A percentile compares a stretch with the other conserved stretches of the same genome.
Conservation (phyloP, 2,329 filamentous ascomycete species). For the Scedosporium apiospermum region DNA sequence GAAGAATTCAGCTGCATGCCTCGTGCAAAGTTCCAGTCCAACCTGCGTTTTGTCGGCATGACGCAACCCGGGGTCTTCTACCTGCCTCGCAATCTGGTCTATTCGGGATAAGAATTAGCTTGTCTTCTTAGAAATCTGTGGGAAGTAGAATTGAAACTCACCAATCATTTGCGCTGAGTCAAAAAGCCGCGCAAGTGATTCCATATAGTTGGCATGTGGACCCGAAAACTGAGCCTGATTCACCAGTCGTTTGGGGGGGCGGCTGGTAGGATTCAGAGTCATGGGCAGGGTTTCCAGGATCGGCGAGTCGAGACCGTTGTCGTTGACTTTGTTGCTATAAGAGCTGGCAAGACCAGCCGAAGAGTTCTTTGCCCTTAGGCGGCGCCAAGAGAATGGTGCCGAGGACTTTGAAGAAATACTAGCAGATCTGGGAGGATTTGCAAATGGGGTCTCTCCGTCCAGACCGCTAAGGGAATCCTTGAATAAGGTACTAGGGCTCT, state of each 20-base stretch:
- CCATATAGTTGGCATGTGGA: slow-evolving; percentile 86
- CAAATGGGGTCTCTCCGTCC: slow-evolving; percentile 31
- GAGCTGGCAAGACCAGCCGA: slow-evolving; percentile 46
- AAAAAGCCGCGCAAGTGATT: slow-evolving; percentile 77
- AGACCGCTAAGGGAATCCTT: slow-evolving; percentile 50
- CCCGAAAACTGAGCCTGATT: slow-evolving; percentile 63
- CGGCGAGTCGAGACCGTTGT: slow-evolving; percentile 44
- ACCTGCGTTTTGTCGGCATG: slow-evolving; percentile 92
- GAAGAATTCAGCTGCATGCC: slow-evolving; percentile 95
- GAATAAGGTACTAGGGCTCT: slow-evolving; percentile 64
- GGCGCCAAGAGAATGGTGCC: slow-evolving; percentile 72
- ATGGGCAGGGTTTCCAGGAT: slow-evolving; percentile 68
- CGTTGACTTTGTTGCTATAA: slow-evolving; percentile 28
- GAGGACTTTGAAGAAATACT: slow-evolving; percentile 58
- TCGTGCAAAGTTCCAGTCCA: slow-evolving; percentile 83
- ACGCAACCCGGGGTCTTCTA: slow-evolving; percentile 86
- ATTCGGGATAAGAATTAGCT: slow-evolving; percentile 10
- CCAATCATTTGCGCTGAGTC: slow-evolving; percentile 89
- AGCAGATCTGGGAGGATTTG: slow-evolving; percentile 39
- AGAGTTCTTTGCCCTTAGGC: slow-evolving; percentile 83
- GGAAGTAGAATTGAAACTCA: slow-evolving; percentile 35
- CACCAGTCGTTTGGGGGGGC: slow-evolving; percentile 63
- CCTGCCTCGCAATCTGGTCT: slow-evolving; percentile 95
- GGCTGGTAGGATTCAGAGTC: slow-evolving; percentile 55
- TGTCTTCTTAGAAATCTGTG: slow-evolving; percentile 10